Base-by-base conservation (phyloP, 2,329 filamentous ascomycete species). In the Trichoderma sp. region DNA sequence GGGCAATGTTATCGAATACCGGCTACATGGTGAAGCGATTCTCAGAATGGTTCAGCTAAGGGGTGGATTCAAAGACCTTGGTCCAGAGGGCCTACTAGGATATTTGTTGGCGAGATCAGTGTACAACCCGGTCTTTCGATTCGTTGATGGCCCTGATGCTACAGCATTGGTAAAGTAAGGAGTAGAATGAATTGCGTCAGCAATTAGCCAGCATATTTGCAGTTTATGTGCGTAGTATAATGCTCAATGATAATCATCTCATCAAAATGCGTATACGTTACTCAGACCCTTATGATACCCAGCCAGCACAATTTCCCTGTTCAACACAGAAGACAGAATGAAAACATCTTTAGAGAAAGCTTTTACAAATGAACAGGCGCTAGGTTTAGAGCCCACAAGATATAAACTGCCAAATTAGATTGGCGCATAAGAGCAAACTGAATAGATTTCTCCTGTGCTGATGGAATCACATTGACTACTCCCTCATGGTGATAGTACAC, bases 41-140 rank as follows among this genome's bases (percentile, higher is more conserved):
- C 30, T 68, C 2, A 68, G 39, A 18, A 68, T 68, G 66, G 66
- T 68, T 30, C 43, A 32, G 16, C 4, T 68, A 30, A 68, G 66
- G 34, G 66, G 66, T 11, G 54, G 56, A 18, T 3, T 49, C 4
- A 55, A 55, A 34, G 24, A 61, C 7, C 56, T 68, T 26, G 66
- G 66, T 49, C 46, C 66, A 5, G 58, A 14, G 10, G 66, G 56
- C 13, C 24, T 68, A 21, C 26, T 68, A n/a, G 46, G 58, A 21
- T 55, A 54, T 24, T 58, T 68, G n/a, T 11, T 68, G 26, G 34
- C 56, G 7, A 55, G 46, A 46, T 68, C 66, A 16, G 66, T 68
- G 3, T 68, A 68, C 14, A 68, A 68, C n/a, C 66, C 66, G 11
- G 24, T 43, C 18, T 68, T 60, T 30, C 28, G 43, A 21, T 60